Percentiles rank a stretch among this genome's conserved stretches.
Evolutionary conservation across 116 monocot species (phyloP).

Genomic region (Thalassia testudinum): DNA sequence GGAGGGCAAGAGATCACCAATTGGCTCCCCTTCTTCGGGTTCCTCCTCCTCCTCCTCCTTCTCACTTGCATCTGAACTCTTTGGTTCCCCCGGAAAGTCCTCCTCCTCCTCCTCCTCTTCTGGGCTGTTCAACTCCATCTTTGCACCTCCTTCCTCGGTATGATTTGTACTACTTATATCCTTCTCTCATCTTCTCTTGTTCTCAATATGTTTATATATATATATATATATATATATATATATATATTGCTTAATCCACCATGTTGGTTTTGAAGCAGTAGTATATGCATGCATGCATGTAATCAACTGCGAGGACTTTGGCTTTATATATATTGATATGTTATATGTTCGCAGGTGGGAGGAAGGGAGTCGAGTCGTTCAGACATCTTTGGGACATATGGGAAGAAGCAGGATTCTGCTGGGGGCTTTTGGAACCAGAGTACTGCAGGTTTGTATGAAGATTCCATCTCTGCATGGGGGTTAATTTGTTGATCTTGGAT

Average conservation of each 20-base stretch:
- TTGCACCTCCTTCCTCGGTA: constrained; percentile 9
- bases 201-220: too few species aligned
- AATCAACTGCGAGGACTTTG: too few species aligned
- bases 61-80: neutral
- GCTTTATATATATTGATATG: neutral
- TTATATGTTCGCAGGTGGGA: constrained; percentile 6
- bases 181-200: too few species aligned
- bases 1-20: constrained; percentile 6
- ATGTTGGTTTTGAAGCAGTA: neutral
- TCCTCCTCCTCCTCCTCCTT: constrained; percentile 3
- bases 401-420: constrained; percentile 10
- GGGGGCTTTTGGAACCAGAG: neutral
- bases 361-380: constrained; percentile 2
- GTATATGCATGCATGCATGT: neutral
- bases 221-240: too few species aligned
- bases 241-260: too few species aligned
- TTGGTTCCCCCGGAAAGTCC: neutral
- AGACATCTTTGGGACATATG: constrained; percentile 9
- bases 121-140: constrained; percentile 13
- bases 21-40: constrained; percentile 3
- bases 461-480: neutral
- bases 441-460: neutral
- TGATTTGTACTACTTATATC: neutral
- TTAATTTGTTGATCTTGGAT: neutral
- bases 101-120: constrained; percentile 6